These are phyloP conservation scores for Kwoniella sp. DNA, from an alignment of 768 basidiomycete species.

Conservation along the genomic window DNA sequence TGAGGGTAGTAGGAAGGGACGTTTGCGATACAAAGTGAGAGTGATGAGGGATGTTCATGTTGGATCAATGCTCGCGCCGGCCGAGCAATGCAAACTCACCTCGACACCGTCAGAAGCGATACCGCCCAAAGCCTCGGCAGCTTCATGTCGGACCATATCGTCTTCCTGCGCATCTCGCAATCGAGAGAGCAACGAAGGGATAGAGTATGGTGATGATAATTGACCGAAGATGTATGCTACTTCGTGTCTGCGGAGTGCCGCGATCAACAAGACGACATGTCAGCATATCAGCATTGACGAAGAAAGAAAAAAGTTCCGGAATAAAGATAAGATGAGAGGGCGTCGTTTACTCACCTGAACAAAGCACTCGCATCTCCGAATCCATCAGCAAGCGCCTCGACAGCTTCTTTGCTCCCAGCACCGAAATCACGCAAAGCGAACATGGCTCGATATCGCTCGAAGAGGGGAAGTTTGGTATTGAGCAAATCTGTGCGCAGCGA, in stretches of 20 bases:
- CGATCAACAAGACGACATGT: neutral
- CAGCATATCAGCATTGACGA: no score
- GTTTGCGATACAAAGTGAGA: no score
- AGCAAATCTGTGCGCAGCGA: constrained; percentile 67
- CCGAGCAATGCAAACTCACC: constrained; percentile 18
- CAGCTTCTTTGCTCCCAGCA: constrained; percentile 71
- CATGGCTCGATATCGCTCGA: constrained; percentile 96
- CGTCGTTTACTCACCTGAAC: constrained; percentile 71
- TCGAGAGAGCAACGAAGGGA: constrained; percentile 78
- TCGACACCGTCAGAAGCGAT: constrained; percentile 64
- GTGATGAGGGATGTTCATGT: neutral
- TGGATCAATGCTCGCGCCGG: no score
- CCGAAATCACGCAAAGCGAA: constrained; percentile 90
- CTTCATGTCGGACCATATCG: constrained; percentile 98
- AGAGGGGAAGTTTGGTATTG: constrained; percentile 70
- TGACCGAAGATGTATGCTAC: constrained; percentile 99
- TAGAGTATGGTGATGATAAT: constrained; percentile 81
- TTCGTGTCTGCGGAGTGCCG: constrained; percentile 69
- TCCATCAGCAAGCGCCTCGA: constrained; percentile 86
- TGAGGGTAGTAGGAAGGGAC: no score
- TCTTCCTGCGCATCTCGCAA: constrained; percentile 73
- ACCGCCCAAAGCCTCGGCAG: constrained; percentile 96
- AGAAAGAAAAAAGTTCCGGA: no score
- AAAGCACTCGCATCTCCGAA: constrained; percentile 85
- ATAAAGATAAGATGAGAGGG: no score